phyloP scores from a whole-genome alignment of 495 filamentous ascomycete species.

The Halenospora varia region DNA sequence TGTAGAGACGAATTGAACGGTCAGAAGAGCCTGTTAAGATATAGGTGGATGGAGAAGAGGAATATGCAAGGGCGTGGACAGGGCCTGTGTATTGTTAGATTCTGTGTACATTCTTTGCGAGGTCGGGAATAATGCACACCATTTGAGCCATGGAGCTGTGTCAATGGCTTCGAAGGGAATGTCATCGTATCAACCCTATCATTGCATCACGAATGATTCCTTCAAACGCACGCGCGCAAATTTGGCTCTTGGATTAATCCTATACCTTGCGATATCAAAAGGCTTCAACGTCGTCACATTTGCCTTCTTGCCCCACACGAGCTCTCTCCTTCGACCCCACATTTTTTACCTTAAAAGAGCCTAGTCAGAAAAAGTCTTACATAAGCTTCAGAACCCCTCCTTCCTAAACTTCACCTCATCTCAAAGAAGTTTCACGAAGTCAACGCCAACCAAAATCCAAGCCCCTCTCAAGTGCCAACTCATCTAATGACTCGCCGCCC shows the following conservation, averaged over 20 bases:
- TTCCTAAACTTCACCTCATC: too few relatives aligned
- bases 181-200: conserved; percentile 10
- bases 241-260: too few relatives aligned
- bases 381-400: neutral
- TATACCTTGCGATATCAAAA: neutral
- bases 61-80: conserved; percentile 71
- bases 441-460: too few relatives aligned
- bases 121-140: conserved; percentile 3
- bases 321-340: too few relatives aligned
- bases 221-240: too few relatives aligned
- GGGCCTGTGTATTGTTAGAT: conserved; percentile 44
- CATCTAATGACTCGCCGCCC: neutral
- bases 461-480: neutral
- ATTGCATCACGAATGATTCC: neutral
- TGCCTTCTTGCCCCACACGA: neutral
- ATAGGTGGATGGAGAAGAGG: conserved; percentile 63
- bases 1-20: conserved; percentile 79
- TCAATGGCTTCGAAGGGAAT: conserved; percentile 23
- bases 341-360: too few relatives aligned
- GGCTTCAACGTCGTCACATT: neutral
- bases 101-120: neutral
- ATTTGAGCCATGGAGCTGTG: conserved; percentile 25
- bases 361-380: too few relatives aligned
- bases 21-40: conserved; percentile 85
- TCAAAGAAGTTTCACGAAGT: too few relatives aligned